Evolutionary conservation across 257 asterid genomes (phyloP), one percentile per base, ranked within the genome.

Genomic region (Leonotis leonurus): DNA sequence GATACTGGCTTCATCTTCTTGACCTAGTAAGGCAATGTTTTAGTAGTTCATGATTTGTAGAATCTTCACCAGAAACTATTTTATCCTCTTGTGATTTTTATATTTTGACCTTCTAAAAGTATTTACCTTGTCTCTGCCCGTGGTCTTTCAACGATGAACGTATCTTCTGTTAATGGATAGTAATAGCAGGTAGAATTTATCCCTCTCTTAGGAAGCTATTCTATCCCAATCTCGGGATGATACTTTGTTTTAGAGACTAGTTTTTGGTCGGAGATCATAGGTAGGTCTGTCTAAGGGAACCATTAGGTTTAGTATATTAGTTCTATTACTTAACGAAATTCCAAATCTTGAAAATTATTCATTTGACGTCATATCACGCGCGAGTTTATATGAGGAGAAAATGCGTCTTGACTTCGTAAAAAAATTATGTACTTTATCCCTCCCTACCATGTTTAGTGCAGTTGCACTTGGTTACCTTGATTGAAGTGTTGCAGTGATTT

Each of bases 11-110:
- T 62, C 18, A 41, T 44, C 52, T 24, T 33, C 30, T 41, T 50
- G 48, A 50, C 56, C 30, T 67, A 39, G 36, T 56, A 66, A 3
- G 61, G 67, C 35, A 32, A 45, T 60, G n/a, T 49, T 33, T 75
- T 56, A 33, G 62, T 60, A 59, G 49, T 56, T 65, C 39, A 20
- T 51, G 41, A 37, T 25, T 29, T 54, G 22, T 21, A 16, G 46
- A 30, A 29, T 40, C 9, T 46, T 60, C 43, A 7, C 56, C 22
- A 20, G 49, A 59, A 25, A 32, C 51, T 18, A 25, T 33, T 36
- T 39, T 58, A 16, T 30, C 54, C 32, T 63, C 36, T 53, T 50
- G 17, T 8, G 41, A n/a, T n/a, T 32, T 33, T 48, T 56, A 60
- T 40, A 14, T 45, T 45, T 59, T 13, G 22, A 13, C 12, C 64